Conservation (phyloP, 2,329 filamentous ascomycete species). For the Septoria linicola region DNA sequence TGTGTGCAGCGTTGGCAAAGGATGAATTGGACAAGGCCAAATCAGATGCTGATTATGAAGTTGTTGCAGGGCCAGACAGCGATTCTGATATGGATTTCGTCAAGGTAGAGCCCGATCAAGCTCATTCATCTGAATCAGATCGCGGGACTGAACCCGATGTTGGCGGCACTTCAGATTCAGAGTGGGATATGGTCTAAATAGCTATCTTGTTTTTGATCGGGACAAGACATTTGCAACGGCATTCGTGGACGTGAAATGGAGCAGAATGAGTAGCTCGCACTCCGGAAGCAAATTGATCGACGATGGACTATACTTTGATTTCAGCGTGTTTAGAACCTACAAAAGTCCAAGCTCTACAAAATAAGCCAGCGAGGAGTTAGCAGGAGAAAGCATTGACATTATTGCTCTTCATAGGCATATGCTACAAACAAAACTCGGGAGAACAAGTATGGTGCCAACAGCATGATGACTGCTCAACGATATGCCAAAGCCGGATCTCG, state of each 20-base stretch:
- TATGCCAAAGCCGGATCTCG: too few relatives aligned
- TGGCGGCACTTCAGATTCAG: conserved; percentile 8
- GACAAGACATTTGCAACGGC: too few relatives aligned
- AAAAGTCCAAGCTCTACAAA: too few relatives aligned
- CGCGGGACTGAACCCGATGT: not conserved
- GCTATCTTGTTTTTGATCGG: too few relatives aligned
- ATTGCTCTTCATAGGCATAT: too few relatives aligned
- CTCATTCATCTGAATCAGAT: not conserved
- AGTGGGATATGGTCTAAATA: conserved; percentile 14
- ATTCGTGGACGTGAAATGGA: not conserved
- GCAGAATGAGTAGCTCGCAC: not conserved
- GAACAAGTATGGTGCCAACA: too few relatives aligned
- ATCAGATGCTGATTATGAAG: conserved; percentile 17
- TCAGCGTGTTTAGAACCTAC: too few relatives aligned
- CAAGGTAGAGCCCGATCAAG: conserved; percentile 6
- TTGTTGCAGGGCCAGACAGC: conserved; percentile 17
- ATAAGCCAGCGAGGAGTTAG: too few relatives aligned
- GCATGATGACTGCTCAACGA: too few relatives aligned
- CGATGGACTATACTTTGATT: too few relatives aligned
- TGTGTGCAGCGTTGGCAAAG: not conserved
- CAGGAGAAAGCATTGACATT: too few relatives aligned
- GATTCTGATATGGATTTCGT: conserved; percentile 22
- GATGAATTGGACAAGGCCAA: not conserved
- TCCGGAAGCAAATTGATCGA: not conserved
- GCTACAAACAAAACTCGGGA: too few relatives aligned